Conservation (phyloP, 2,329 filamentous ascomycete genomes). For the Aspergillus unguis region DNA sequence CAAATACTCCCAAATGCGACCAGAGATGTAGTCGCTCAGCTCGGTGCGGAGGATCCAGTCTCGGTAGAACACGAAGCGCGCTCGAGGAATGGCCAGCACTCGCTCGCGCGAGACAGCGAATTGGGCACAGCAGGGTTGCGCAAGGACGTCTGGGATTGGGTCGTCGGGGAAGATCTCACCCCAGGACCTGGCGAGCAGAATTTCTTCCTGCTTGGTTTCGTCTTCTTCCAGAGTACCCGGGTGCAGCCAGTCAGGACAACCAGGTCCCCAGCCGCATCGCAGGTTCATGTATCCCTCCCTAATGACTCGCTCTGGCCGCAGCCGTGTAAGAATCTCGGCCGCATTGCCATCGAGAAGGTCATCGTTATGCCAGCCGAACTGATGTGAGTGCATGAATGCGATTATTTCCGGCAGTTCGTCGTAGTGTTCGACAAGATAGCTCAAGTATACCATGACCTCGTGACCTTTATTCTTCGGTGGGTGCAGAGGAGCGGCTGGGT, state of each 20-base stretch:
- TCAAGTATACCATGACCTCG: slow-evolving; percentile 61
- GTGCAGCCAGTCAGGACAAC: slow-evolving; percentile 59
- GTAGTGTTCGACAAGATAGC: slow-evolving; percentile 63
- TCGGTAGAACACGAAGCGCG: slow-evolving; percentile 55
- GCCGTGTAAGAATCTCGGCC: slow-evolving; percentile 48
- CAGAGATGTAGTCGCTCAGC: slow-evolving; percentile 54
- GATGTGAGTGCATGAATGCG: slow-evolving; percentile 60
- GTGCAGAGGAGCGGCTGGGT: slow-evolving; percentile 49
- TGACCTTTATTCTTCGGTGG: slow-evolving; percentile 59
- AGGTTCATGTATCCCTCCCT: slow-evolving; percentile 59
- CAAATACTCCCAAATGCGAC: slow-evolving; percentile 61
- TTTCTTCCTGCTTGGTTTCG: slow-evolving; percentile 47
- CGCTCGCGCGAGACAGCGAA: slow-evolving; percentile 60
- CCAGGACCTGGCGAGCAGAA: slow-evolving; percentile 46
- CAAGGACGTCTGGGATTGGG: slow-evolving; percentile 48
- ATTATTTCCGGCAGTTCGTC: slow-evolving; percentile 56
- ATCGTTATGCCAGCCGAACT: slow-evolving; percentile 59
- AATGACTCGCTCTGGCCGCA: slow-evolving; percentile 52
- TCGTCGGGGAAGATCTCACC: slow-evolving; percentile 46
- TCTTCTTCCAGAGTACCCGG: slow-evolving; percentile 41
- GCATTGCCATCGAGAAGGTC: slow-evolving; percentile 51
- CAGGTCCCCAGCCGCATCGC: slow-evolving; percentile 57
- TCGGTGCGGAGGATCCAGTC: slow-evolving; percentile 61
- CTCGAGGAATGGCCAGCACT: slow-evolving; percentile 52
- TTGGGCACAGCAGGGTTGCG: slow-evolving; percentile 63